Percentiles rank a stretch among this genome's conserved stretches.
phyloP scores from a whole-genome alignment of 164 flowering plant genomes.

The Hamamelis virginiana region DNA sequence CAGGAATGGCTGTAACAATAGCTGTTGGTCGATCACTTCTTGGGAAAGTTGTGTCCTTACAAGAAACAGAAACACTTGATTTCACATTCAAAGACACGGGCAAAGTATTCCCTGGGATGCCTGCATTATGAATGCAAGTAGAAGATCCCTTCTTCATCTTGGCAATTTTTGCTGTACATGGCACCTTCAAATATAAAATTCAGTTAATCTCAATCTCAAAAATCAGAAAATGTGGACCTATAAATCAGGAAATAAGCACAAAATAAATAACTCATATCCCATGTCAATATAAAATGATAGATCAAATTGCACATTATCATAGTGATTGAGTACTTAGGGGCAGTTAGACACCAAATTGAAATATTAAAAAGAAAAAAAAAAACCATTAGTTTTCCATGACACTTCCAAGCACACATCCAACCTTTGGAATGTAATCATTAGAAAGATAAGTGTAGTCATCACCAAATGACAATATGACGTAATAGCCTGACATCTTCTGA shows the following conservation, averaged over 20 bases:
- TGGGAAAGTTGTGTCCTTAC: constrained; percentile 24
- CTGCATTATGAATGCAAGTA: constrained; percentile 15
- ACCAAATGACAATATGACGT: too few relatives aligned
- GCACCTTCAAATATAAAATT: constrained; percentile 38
- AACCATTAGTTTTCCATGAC: too few relatives aligned
- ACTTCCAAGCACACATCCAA: too few relatives aligned
- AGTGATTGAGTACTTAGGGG: too few relatives aligned
- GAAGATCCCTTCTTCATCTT: constrained; percentile 53
- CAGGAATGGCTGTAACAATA: constrained; percentile 20
- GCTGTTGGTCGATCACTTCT: constrained; percentile 30
- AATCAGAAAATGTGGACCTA: neutral
- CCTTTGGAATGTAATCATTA: too few relatives aligned
- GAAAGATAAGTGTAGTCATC: too few relatives aligned
- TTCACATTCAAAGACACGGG: constrained; percentile 30
- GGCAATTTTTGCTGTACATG: constrained; percentile 36
- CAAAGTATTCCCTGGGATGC: constrained; percentile 19
- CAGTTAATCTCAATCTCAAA: constrained; percentile 1
- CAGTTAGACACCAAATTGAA: too few relatives aligned
- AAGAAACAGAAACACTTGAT: constrained; percentile 26
- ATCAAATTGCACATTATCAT: too few relatives aligned
- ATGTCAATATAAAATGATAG: too few relatives aligned
- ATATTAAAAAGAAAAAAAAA: too few relatives aligned
- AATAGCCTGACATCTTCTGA: too few relatives aligned
- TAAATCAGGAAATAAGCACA: neutral
- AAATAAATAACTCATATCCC: neutral